Conservation (phyloP, 345 rosid genomes). For the Hevea brasiliensis region DNA sequence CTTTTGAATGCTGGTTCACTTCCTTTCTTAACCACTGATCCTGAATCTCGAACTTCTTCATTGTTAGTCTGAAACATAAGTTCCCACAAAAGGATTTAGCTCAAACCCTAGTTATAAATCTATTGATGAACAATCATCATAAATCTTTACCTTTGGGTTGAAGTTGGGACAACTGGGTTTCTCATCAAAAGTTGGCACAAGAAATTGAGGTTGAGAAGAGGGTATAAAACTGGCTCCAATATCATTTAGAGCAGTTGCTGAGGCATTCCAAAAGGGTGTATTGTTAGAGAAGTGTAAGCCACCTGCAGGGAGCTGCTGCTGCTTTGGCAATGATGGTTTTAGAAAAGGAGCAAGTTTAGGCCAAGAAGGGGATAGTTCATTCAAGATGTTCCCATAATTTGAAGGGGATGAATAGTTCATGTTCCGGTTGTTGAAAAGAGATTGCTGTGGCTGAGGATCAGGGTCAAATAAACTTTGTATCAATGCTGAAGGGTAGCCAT, state of each 20-base stretch:
- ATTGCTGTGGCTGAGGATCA: constrained; percentile 16
- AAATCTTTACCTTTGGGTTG: constrained; percentile 14
- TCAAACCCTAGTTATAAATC: neutral
- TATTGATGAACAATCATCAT: no score
- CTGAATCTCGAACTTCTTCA: constrained; percentile 17
- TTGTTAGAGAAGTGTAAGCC: constrained; percentile 22
- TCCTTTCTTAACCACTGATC: constrained; percentile 23
- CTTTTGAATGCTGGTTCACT: constrained; percentile 30
- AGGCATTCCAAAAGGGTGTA: constrained; percentile 29
- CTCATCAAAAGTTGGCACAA: constrained; percentile 30
- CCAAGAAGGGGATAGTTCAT: constrained; percentile 24
- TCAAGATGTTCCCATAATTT: constrained; percentile 22
- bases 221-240: constrained; percentile 6
- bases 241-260: constrained; percentile 4
- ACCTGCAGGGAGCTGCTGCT: constrained; percentile 17
- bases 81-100: neutral
- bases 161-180: constrained; percentile 35
- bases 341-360: constrained; percentile 15
- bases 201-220: constrained; percentile 26
- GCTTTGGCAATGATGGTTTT: constrained; percentile 23
- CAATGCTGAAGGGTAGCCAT: constrained; percentile 23
- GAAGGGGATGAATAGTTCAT: constrained; percentile 12
- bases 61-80: constrained; percentile 10
- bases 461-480: constrained; percentile 28
- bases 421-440: constrained; percentile 19